phyloP scores from a whole-genome alignment of 441 rosid species.

The Mallotus japonicus region DNA sequence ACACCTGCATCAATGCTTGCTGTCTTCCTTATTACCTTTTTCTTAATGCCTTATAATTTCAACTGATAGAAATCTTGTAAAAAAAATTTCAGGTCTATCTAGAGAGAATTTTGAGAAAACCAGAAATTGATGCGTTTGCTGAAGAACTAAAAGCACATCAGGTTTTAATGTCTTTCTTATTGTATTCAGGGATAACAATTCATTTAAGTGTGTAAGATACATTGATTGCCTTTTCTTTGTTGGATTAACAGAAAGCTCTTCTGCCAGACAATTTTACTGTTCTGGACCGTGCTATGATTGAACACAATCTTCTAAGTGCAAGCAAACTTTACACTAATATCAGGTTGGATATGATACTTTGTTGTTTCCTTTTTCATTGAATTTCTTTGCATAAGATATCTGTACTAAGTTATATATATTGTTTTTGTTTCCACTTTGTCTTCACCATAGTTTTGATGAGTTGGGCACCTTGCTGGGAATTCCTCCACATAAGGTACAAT shows the following conservation, averaged over 20 bases:
- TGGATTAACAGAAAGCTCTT: conserved; percentile 73
- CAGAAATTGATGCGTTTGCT: conserved; percentile 92
- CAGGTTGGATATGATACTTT: conserved; percentile 45
- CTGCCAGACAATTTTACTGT: conserved; percentile 95
- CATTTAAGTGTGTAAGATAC: conserved; percentile 8
- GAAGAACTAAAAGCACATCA: conserved; percentile 96
- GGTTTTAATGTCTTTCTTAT: conserved; percentile 37
- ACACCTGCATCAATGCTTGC: not conserved
- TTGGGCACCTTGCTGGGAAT: conserved; percentile 95
- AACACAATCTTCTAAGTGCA: conserved; percentile 96
- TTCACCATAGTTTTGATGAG: conserved; percentile 72
- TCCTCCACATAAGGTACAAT: conserved; percentile 78
- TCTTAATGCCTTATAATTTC: not conserved
- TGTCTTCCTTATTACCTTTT: conserved; percentile 9
- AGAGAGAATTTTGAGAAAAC: conserved; percentile 92
- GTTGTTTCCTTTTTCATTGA: conserved; percentile 1
- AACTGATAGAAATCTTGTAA: not conserved
- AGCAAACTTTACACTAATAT: conserved; percentile 97
- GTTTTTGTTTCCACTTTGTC: conserved; percentile 11
- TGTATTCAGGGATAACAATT: conserved; percentile 12
- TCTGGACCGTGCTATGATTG: conserved; percentile 97
- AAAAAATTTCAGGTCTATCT: conserved; percentile 73
- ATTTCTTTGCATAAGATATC: conserved; percentile 7
- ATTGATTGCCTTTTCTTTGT: conserved; percentile 15
- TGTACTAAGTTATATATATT: conserved; percentile 5